phyloP scores from a whole-genome alignment of 2,329 filamentous ascomycete genomes.

The Daldinia sp. region DNA sequence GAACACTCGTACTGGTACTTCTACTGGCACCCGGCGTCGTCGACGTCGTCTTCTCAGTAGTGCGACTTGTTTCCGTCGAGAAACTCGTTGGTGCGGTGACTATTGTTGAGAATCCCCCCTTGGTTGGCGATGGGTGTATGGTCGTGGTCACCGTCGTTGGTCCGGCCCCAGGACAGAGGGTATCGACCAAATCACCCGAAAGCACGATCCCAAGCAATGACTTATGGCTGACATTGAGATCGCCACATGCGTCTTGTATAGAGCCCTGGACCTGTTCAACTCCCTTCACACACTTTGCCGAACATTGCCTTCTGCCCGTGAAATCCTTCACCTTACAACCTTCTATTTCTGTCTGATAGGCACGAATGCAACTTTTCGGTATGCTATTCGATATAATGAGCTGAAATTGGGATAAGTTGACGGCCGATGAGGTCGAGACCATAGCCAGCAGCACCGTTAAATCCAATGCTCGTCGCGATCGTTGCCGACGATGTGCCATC shows the following conservation, averaged over 20 bases:
- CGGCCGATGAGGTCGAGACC: slow-evolving; percentile 37
- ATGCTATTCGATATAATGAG: slow-evolving; percentile 41
- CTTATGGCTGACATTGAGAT: slow-evolving; percentile 33
- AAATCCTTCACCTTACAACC: slow-evolving; percentile 42
- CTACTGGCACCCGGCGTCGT: slow-evolving; percentile 5
- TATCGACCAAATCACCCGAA: slow-evolving; percentile 38
- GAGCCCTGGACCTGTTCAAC: slow-evolving; percentile 29
- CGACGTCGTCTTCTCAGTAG: slow-evolving; percentile 3
- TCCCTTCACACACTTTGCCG: slow-evolving; percentile 40
- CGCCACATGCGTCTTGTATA: slow-evolving; percentile 35
- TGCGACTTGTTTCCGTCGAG: slow-evolving; percentile 1
- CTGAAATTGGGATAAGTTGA: slow-evolving; percentile 45
- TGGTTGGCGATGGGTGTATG: slow-evolving; percentile 33
- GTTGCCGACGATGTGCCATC: slow-evolving; percentile 31
- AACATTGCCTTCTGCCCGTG: slow-evolving; percentile 38
- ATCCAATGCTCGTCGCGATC: slow-evolving; percentile 33
- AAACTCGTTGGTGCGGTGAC: slow-evolving; percentile 17
- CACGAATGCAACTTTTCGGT: slow-evolving; percentile 39
- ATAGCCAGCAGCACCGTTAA: slow-evolving; percentile 32
- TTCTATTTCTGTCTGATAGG: slow-evolving; percentile 39
- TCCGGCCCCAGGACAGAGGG: slow-evolving; percentile 39
- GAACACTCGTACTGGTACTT: slow-evolving; percentile 8
- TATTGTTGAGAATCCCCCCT: slow-evolving; percentile 22
- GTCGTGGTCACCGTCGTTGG: slow-evolving; percentile 39
- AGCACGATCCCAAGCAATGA: slow-evolving; percentile 42